These are phyloP conservation scores for Isoetes taiwanensis DNA, from an alignment of 75 land plant species.

Conservation along the genomic window DNA sequence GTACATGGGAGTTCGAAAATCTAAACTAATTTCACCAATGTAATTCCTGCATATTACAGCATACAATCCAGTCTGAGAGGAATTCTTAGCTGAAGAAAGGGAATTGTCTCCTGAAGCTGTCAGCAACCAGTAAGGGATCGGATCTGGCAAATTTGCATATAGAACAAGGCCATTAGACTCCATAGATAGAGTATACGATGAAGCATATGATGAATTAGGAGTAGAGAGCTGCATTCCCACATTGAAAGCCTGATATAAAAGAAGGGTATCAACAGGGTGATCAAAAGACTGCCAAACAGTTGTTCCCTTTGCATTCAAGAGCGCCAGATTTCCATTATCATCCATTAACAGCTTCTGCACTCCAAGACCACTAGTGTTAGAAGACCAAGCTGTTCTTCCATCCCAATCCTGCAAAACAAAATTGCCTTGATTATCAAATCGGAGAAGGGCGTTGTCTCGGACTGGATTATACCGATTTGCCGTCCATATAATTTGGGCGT, in stretches of 20 bases:
- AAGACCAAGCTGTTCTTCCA: conserved; percentile 22
- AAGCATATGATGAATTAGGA: no score
- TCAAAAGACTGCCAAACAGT: conserved; percentile 58
- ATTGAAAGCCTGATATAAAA: conserved; percentile 32
- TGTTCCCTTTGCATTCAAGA: conserved; percentile 27
- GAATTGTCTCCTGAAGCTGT: no score
- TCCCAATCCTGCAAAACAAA: not conserved
- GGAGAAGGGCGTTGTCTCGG: no score
- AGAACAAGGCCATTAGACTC: conserved; percentile 18
- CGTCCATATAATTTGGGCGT: no score
- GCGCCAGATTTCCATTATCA: conserved; percentile 48
- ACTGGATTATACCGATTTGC: no score
- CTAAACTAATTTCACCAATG: no score
- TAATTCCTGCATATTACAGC: no score
- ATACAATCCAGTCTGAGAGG: no score
- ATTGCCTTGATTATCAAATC: no score
- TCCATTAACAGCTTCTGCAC: conserved; percentile 20
- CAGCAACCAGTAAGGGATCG: no score
- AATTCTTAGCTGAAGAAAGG: no score
- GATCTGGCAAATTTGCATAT: conserved; percentile 5
- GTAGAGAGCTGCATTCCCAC: conserved; percentile 8
- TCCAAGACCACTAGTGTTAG: conserved; percentile 28
- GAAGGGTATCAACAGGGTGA: conserved; percentile 52
- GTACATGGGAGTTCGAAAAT: no score
- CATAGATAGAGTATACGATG: conserved; percentile 18